Evolutionary conservation across 2,329 filamentous ascomycete species (phyloP).

Genomic region (Alternaria sp.): DNA sequence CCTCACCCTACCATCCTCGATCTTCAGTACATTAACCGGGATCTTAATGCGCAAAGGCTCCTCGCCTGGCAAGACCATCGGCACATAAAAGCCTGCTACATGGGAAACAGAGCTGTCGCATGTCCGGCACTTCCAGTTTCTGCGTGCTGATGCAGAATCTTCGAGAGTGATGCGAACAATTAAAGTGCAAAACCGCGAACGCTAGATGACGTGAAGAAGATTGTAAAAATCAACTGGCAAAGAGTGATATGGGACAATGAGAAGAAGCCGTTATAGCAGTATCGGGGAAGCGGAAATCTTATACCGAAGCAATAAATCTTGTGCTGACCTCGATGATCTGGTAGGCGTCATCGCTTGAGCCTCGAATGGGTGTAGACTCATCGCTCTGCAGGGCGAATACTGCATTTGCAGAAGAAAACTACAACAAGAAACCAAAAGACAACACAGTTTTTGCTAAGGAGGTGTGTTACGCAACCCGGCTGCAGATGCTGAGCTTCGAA

Average conservation of each 20-base stretch:
- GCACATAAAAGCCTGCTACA: slow-evolving; percentile 6
- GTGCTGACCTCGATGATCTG: not conserved
- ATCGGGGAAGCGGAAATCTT: slow-evolving; percentile 4
- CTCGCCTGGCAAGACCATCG: slow-evolving; percentile 6
- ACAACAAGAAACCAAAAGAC: not conserved
- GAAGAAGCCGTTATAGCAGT: slow-evolving; percentile 3
- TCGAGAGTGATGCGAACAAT: not conserved
- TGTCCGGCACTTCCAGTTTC: not conserved
- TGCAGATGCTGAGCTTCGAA: not conserved
- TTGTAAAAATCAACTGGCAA: not conserved
- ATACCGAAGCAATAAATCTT: slow-evolving; percentile 8
- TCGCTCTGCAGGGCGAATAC: not conserved
- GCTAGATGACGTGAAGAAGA: not conserved
- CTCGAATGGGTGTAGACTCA: not conserved
- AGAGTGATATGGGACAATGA: slow-evolving; percentile 7
- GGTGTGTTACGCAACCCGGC: not conserved
- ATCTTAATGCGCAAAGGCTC: not conserved
- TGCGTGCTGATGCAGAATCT: not conserved
- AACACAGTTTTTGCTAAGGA: not conserved
- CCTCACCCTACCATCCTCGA: not conserved
- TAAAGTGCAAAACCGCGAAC: not conserved
- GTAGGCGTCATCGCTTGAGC: not conserved
- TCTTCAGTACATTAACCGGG: not conserved
- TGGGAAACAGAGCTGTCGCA: not conserved
- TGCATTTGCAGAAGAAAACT: not conserved